Percentiles rank a stretch among this genome's conserved stretches.
These are phyloP conservation scores for Kodamaea nitidulidarum DNA, from an alignment of 805 yeast species.

Conservation along the genomic window DNA sequence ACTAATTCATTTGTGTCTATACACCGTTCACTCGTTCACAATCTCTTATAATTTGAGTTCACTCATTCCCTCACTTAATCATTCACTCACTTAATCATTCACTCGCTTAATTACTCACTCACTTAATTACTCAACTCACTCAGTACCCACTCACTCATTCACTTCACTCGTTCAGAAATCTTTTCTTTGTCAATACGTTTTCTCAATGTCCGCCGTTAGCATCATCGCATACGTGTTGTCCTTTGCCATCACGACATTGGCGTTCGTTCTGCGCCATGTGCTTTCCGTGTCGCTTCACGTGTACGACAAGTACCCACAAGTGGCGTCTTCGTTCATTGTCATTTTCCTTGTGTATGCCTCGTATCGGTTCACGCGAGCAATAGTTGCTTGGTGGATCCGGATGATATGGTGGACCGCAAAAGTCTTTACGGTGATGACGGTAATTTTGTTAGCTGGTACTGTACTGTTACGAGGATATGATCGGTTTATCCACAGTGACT, in stretches of 20 bases:
- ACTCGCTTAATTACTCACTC: no score
- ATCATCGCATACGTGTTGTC: slow-evolving; percentile 7
- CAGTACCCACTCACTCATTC: not conserved
- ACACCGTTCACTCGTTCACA: no score
- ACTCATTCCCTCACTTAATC: no score
- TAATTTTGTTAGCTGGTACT: slow-evolving; percentile 13
- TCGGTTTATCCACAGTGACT: slow-evolving; percentile 17
- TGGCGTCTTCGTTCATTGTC: slow-evolving; percentile 14
- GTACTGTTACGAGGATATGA: slow-evolving; percentile 22
- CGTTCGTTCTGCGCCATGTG: slow-evolving; percentile 13
- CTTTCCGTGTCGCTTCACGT: slow-evolving; percentile 11
- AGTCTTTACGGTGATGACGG: slow-evolving; percentile 13
- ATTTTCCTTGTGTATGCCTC: slow-evolving; percentile 16
- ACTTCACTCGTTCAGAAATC: not conserved
- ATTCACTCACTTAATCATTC: no score
- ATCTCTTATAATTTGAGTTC: no score
- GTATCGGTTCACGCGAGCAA: slow-evolving; percentile 14
- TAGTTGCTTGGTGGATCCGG: slow-evolving; percentile 21
- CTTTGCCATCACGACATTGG: slow-evolving; percentile 11
- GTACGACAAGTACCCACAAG: slow-evolving; percentile 18
- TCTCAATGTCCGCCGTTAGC: not conserved
- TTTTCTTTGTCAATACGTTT: no score
- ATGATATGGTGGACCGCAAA: slow-evolving; percentile 19
- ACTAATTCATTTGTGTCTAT: no score
- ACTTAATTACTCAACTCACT: no score